A percentile compares a stretch with the other conserved stretches of the same genome.
phyloP scores from a whole-genome alignment of 164 flowering plant genomes.

The Sextonia rubra region DNA sequence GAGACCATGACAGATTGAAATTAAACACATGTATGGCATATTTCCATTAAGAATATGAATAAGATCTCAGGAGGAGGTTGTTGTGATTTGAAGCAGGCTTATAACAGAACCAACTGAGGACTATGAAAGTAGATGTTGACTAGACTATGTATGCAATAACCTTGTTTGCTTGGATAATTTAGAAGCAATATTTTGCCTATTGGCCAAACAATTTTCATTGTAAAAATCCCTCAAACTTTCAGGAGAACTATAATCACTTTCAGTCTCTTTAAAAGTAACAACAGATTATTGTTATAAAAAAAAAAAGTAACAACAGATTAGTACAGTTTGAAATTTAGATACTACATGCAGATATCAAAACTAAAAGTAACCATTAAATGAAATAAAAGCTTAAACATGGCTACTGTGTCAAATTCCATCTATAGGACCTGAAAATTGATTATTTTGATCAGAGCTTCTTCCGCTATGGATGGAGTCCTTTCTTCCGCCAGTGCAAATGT shows the following conservation, averaged over 20 bases:
- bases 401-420: conserved; percentile 45
- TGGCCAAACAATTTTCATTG: conserved; percentile 4
- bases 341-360: neutral
- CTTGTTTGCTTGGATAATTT: conserved; percentile 10
- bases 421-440: conserved; percentile 12
- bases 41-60: neutral
- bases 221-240: conserved; percentile 15
- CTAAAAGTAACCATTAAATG: conserved; percentile 1
- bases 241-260: conserved; percentile 20
- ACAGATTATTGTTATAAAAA: too few relatives aligned
- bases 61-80: neutral
- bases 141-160: conserved; percentile 27
- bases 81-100: conserved; percentile 14
- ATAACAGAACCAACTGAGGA: conserved; percentile 28
- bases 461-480: too few relatives aligned
- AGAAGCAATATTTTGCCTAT: conserved; percentile 18
- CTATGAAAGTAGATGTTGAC: conserved; percentile 27
- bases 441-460: conserved; percentile 21
- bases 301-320: conserved; percentile 7
- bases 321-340: neutral
- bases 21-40: neutral
- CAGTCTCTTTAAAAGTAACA: conserved; percentile 37
- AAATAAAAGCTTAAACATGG: conserved; percentile 31
- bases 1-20: neutral
- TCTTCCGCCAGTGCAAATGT: too few relatives aligned